Conservation (phyloP, 1,284 basidiomycete genomes). For the Puccinia sorghi region DNA sequence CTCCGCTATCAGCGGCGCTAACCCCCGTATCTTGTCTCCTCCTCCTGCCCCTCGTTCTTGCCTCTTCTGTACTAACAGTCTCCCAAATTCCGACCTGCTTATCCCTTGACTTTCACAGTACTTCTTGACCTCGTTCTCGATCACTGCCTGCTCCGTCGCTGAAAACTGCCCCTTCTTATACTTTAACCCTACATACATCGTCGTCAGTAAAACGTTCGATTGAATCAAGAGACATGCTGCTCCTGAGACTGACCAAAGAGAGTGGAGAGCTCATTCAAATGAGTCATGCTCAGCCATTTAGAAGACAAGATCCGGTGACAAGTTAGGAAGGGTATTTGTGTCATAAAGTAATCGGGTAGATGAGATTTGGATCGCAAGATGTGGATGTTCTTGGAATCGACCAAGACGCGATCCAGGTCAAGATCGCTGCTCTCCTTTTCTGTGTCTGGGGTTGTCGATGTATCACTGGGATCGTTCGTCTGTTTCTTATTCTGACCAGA, state of each 20-base stretch:
- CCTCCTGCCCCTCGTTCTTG: slow-evolving; percentile 57
- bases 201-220: not conserved
- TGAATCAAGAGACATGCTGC: not conserved
- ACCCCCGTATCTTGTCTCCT: slow-evolving; percentile 67
- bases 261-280: not conserved
- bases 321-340: not conserved
- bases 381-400: not conserved
- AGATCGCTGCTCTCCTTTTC: not conserved
- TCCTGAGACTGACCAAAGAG: slow-evolving; percentile 17
- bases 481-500: too few species aligned
- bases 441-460: too few species aligned
- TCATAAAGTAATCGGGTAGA: not conserved
- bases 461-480: too few species aligned
- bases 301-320: slow-evolving; percentile 12
- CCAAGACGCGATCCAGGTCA: not conserved
- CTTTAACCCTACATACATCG: slow-evolving; percentile 65
- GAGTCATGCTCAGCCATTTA: not conserved
- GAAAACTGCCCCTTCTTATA: slow-evolving; percentile 83
- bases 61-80: slow-evolving; percentile 67
- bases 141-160: slow-evolving; percentile 68
- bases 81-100: slow-evolving; percentile 64
- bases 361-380: not conserved
- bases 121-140: slow-evolving; percentile 67
- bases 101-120: slow-evolving; percentile 65
- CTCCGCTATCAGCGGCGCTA: slow-evolving; percentile 67